phyloP scores from a whole-genome alignment of 208 protist species.

The Leishmania tarentolae region DNA sequence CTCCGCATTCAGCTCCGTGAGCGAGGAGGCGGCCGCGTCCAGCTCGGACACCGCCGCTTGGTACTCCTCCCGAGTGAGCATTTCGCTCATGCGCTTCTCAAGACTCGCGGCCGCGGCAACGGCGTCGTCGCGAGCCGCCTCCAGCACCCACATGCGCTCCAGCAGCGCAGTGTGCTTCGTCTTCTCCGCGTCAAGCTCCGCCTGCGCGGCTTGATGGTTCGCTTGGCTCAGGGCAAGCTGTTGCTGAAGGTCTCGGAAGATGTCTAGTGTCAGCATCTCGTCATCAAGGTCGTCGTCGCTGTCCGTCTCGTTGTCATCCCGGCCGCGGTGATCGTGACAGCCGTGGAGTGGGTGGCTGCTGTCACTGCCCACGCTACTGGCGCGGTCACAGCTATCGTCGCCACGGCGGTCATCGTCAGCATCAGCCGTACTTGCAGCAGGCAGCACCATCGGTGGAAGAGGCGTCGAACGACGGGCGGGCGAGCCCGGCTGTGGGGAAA shows the following conservation, averaged over 20 bases:
- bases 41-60: constrained; percentile 45
- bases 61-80: constrained; percentile 53
- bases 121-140: constrained; percentile 55
- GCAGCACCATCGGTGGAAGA: constrained; percentile 27
- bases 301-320: constrained; percentile 15
- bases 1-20: constrained; percentile 36
- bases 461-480: constrained; percentile 26
- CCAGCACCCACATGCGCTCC: constrained; percentile 76
- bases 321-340: neutral
- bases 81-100: constrained; percentile 34
- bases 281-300: constrained; percentile 33
- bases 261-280: constrained; percentile 20
- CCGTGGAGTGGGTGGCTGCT: constrained; percentile 3
- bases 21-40: constrained; percentile 20
- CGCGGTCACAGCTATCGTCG: constrained; percentile 7
- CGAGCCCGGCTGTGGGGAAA: constrained; percentile 27
- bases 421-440: constrained; percentile 2
- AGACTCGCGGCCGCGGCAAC: constrained; percentile 16
- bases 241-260: constrained; percentile 38
- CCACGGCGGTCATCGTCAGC: constrained; percentile 4
- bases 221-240: constrained; percentile 53
- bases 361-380: constrained; percentile 8
- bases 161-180: constrained; percentile 50
- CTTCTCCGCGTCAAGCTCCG: constrained; percentile 64
- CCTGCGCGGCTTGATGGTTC: constrained; percentile 34